A percentile compares a stretch with the other conserved stretches of the same genome.
Evolutionary conservation across 1,284 basidiomycete genomes (phyloP).

Genomic region (Ganoderma lucidum): DNA sequence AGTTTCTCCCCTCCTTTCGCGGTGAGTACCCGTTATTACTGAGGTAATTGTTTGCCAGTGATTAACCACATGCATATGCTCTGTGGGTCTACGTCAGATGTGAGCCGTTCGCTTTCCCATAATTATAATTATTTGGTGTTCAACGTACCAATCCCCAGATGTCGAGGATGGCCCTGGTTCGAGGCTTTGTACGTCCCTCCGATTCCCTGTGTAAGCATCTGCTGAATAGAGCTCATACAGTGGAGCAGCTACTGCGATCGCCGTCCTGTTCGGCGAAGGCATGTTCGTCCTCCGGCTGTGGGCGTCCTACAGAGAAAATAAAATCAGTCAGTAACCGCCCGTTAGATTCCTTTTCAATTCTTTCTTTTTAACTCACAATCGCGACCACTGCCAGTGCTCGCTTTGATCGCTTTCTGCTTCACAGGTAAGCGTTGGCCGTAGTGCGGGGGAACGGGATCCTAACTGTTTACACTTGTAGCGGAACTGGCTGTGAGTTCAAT

Average conservation of each 20-base stretch:
- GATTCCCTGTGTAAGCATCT: not conserved
- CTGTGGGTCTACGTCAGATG: not conserved
- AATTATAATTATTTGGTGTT: too few relatives aligned
- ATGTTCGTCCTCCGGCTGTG: slow-evolving; percentile 19
- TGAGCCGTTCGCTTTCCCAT: not conserved
- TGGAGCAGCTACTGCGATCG: slow-evolving; percentile 5
- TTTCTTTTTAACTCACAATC: too few relatives aligned
- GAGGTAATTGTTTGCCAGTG: not conserved
- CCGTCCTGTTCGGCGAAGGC: slow-evolving; percentile 16
- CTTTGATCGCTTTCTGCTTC: slow-evolving; percentile 14
- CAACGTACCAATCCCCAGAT: slow-evolving; percentile 6
- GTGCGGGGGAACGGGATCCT: not conserved
- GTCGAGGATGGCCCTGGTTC: slow-evolving; percentile 18
- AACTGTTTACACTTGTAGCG: not conserved
- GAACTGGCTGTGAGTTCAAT: not conserved
- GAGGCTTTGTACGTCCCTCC: slow-evolving; percentile 15
- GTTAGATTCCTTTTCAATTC: not conserved
- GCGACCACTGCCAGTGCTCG: slow-evolving; percentile 2
- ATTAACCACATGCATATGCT: not conserved
- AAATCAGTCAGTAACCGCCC: not conserved
- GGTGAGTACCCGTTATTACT: not conserved
- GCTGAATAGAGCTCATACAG: not conserved
- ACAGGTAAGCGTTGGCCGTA: slow-evolving; percentile 1
- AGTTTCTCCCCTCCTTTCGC: slow-evolving; percentile 4
- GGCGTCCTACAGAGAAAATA: slow-evolving; percentile 16